Evolutionary conservation across 345 rosid species (phyloP).

Genomic region (Passiflora organensis): DNA sequence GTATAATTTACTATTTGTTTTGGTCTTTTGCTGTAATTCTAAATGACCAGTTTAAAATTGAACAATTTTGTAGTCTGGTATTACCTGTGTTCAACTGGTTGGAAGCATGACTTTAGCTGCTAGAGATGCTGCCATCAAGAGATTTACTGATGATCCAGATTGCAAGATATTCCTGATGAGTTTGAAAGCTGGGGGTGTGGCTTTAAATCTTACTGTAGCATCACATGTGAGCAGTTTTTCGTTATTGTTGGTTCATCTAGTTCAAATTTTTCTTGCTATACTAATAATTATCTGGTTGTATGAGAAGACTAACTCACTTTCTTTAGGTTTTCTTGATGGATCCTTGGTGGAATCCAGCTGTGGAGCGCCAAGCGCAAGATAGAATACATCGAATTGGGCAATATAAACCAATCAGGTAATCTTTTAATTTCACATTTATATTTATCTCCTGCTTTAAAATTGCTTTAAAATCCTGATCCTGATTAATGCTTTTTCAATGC

Average conservation of each 20-base stretch:
- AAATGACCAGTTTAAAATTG: constrained; percentile 4
- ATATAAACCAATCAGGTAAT: constrained; percentile 88
- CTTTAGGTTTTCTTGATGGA: constrained; percentile 96
- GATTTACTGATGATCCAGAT: constrained; percentile 74
- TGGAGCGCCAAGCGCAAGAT: constrained; percentile 94
- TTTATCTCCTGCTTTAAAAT: background rate
- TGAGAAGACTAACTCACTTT: too few species aligned
- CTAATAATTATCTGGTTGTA: too few species aligned
- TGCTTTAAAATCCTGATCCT: background rate
- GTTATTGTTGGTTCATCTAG: background rate
- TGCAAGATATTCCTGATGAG: constrained; percentile 91
- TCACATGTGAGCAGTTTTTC: constrained; percentile 63
- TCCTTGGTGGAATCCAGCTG: constrained; percentile 99
- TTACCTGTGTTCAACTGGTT: constrained; percentile 76
- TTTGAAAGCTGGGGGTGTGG: constrained; percentile 95
- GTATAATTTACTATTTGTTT: constrained; percentile 29
- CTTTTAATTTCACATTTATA: constrained; percentile 13
- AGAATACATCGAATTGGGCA: constrained; percentile 97
- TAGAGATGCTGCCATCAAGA: constrained; percentile 82
- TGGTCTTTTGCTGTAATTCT: constrained; percentile 1
- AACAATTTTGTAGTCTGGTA: constrained; percentile 57
- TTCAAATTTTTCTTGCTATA: too few species aligned
- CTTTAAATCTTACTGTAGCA: constrained; percentile 93
- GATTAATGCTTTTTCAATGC: too few species aligned
- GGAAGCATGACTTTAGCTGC: constrained; percentile 82